Evolutionary conservation across 306 rosid species (phyloP).

Genomic region (Acacia melanoxylon): DNA sequence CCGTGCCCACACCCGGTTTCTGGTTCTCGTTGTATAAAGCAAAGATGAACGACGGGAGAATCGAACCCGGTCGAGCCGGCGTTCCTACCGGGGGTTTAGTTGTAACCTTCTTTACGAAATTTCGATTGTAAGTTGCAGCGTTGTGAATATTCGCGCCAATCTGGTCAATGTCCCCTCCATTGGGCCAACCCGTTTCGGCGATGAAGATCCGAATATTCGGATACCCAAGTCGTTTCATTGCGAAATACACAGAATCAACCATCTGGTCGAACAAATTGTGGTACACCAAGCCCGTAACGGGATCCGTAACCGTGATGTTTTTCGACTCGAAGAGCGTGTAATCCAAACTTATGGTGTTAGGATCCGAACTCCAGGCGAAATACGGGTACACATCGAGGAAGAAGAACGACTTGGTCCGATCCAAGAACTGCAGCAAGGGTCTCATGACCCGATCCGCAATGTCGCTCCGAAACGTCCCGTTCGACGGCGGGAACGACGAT

Average conservation of each 20-base stretch:
- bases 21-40: constrained; percentile 75
- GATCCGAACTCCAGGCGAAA: constrained; percentile 65
- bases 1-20: constrained; percentile 73
- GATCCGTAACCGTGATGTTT: constrained; percentile 52
- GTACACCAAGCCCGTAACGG: constrained; percentile 61
- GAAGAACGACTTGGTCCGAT: constrained; percentile 69
- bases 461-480: constrained; percentile 63
- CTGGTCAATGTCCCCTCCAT: constrained; percentile 71
- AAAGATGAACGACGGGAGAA: constrained; percentile 63
- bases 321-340: constrained; percentile 57
- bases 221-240: constrained; percentile 71
- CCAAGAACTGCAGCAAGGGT: constrained; percentile 64
- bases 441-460: constrained; percentile 42
- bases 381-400: constrained; percentile 80
- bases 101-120: constrained; percentile 54
- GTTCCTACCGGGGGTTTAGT: constrained; percentile 64
- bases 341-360: constrained; percentile 45
- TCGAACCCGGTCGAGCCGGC: constrained; percentile 72
- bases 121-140: constrained; percentile 80
- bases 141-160: constrained; percentile 70
- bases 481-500: constrained; percentile 75
- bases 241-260: constrained; percentile 81
- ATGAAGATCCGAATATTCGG: constrained; percentile 61
- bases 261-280: constrained; percentile 81
- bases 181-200: constrained; percentile 98